Evolutionary conservation across 2,329 filamentous ascomycete genomes (phyloP), one percentile per base, ranked within the genome.

Genomic region (Bipolaris victoriae): DNA sequence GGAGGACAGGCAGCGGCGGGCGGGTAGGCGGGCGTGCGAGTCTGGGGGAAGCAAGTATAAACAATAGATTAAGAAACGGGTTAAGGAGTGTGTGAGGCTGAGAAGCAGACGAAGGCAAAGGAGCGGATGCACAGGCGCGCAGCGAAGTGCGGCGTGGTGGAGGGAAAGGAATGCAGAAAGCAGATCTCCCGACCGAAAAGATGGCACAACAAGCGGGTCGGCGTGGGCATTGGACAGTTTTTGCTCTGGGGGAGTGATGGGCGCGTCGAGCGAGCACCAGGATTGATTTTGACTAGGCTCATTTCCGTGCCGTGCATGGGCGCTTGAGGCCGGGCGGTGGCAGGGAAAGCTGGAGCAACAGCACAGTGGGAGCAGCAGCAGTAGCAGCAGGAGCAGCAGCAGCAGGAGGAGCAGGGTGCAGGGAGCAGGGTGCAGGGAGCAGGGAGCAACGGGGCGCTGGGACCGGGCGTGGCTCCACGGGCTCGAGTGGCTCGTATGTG

Each of bases 81-180:
- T 41, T 64, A 67, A 68, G 55, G 66, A 68, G 67, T 58, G 67
- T 67, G 60, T 56, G 58, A 56, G 63, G 65, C 61, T 60, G 58
- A 59, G 31, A 50, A 41, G 31, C 58, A 56, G 20, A 40, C 44
- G 55, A 56, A 47, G 48, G 68, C 15, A n/a, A 44, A 68, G 26
- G 66, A 68, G 65, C 52, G 62, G 20, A 61, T 50, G 59, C 65
- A 68, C 65, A 44, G 41, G 56, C 66, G 66, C 66, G 55, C 65
- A 63, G 66, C 65, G 66, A 56, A 54, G 60, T 63, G 62, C 60
- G 52, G 62, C 52, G 58, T 61, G 63, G 46, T 43, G 58, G 58
- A 55, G 49, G 49, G 58, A 64, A 64, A 55, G 49, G 57, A 64
- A 66, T 58, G 57, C 55, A 63, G 60, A 55, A 49, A 58, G 60